Evolutionary conservation across 2,329 filamentous ascomycete genomes (phyloP), one percentile per base, ranked within the genome.

Genomic region (Venturia oleaginea): DNA sequence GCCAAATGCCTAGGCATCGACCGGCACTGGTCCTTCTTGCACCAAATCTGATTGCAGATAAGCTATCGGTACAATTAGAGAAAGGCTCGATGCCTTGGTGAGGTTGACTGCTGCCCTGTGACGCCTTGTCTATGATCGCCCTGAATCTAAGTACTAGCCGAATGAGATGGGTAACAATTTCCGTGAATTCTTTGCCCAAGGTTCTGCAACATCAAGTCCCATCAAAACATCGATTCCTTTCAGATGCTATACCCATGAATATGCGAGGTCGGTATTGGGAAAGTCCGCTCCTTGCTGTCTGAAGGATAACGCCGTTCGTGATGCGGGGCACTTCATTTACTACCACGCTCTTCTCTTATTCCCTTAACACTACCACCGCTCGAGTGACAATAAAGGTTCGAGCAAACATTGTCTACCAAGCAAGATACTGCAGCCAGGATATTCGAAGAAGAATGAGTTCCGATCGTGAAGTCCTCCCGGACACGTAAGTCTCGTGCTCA

Each of bases 401-500:
- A 27, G 34, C 40, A 42, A 38, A 37, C 48, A 1, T 46, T 5
- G 30, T 24, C 42, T 46, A 10, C 22, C 62, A 63, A 37, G 37
- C 30, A 19, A 32, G 63, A 62, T 38, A 38, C 32, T 65, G 64
- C 40, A 65, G 64, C 32, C 63, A 65, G 46, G 43, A 65, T 17
- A 46, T 46, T 24, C 19, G 38, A 27, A 34, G 46, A 42, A 65
- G 24, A 38, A 66, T 63, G 65, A 43, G 46, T 34, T 66, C 65
- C 30, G 65, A 66, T 51, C 64, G 65, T 10, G 65, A 66, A 46
- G 48, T 63, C 19, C 64, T 66, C 30, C 65, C 65, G 19, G 71
- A 74, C 66, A 76, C 76, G 78, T 79, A 67, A 71, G 76, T 60
- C 13, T n/a, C 38, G 60, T 30, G 19, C 63, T 19, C 30, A 27